Percentiles rank a stretch among this genome's conserved stretches.
phyloP scores from a whole-genome alignment of 2,329 filamentous ascomycete genomes.

The Arachnomyces sp. region DNA sequence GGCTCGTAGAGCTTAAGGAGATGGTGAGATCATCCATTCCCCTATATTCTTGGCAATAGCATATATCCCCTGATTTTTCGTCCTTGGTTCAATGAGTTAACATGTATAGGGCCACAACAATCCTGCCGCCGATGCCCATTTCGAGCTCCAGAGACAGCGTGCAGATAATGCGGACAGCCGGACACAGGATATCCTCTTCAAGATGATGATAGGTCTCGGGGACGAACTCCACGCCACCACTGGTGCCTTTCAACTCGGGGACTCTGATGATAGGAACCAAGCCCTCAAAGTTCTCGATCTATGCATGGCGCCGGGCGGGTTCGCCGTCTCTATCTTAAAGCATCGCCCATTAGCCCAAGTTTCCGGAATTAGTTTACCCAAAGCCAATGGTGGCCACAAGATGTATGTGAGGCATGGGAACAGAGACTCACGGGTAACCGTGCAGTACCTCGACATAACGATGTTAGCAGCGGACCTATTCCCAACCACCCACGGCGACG shows the following conservation, averaged over 20 bases:
- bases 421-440: conserved; percentile 9
- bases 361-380: conserved; percentile 37
- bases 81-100: neutral
- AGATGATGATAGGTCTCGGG: conserved; percentile 19
- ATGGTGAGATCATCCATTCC: no score
- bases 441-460: conserved; percentile 40
- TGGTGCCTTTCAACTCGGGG: conserved; percentile 8
- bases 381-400: conserved; percentile 33
- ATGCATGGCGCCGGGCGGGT: conserved; percentile 51
- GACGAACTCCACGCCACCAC: conserved; percentile 16
- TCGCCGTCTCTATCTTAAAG: conserved; percentile 31
- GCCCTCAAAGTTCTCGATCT: conserved; percentile 41
- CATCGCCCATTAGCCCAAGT: conserved; percentile 28
- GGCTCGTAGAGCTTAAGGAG: no score
- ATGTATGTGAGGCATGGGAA: conserved; percentile 20
- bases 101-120: conserved; percentile 14
- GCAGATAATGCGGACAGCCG: conserved; percentile 10
- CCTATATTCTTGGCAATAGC: no score
- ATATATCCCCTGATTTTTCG: no score
- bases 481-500: conserved; percentile 8
- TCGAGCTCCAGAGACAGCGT: conserved; percentile 12
- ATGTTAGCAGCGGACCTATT: conserved; percentile 44
- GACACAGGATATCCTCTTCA: conserved; percentile 8
- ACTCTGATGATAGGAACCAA: neutral
- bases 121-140: conserved; percentile 12